Base-by-base conservation (phyloP, 2,329 filamentous ascomycete species). In the Anthostomella pinea region DNA sequence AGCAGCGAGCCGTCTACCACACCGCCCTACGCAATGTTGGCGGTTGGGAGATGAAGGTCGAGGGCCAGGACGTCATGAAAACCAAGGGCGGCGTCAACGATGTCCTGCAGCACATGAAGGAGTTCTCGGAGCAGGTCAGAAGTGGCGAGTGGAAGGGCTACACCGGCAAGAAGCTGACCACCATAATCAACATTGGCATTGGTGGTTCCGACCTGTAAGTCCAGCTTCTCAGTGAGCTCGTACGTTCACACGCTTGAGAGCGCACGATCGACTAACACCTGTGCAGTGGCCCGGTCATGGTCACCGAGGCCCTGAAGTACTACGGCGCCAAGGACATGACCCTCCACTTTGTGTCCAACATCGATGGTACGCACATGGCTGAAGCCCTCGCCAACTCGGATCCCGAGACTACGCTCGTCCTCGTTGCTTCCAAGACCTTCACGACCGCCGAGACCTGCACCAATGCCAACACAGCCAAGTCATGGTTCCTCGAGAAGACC, bases 271-370 rank as follows among this genome's bases (percentile, higher is more conserved):
- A 16, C 24, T 16, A 39, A 21, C 13, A 5, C n/a, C 28, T 31
- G 29, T 29, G 28, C 52, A 93, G 89, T 51, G 93, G 93, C 42
- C 93, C 93, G 21, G 93, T 98, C 64, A 98, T 98, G 93, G 93
- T 98, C 54, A 93, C 90, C 25, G 93, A 98, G 70, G 90, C 93
- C 29, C 80, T 98, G 56, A 97, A 96, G 77, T 78, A 89, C 61
- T 98, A 98, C 66, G 87, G 87, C 31, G 83, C 88, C 63, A 79
- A 82, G 44, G 83, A 85, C 67, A 79, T 89, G 72, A 96, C 83
- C 48, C 79, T 97, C 29, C 91, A 97, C 77, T 98, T 98, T 58
- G 93, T 98, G 53, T 97, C 91, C 72, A 98, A 98, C 78, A 97
- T 98, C 62, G 93, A 98, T 63, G 93, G 93, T 52, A 98, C 93